Conservation (phyloP, 2,329 filamentous ascomycete species). For the Cyanodermella asteris region DNA sequence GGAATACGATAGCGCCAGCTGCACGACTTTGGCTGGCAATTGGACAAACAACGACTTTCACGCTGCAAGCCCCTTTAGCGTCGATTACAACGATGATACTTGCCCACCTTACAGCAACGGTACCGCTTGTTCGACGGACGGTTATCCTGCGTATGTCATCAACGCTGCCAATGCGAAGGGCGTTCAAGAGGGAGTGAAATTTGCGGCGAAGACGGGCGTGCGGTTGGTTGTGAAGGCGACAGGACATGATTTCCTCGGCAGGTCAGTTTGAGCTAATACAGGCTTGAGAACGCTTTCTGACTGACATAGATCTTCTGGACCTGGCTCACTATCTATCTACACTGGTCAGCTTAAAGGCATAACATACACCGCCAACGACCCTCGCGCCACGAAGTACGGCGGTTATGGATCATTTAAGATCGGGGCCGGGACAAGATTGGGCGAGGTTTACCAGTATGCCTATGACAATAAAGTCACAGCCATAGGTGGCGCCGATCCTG, state of each 20-base stretch:
- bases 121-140: constrained; percentile 12
- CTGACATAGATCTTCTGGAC: constrained; percentile 10
- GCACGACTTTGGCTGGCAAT: too few relatives aligned
- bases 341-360: too few relatives aligned
- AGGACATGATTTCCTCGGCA: constrained; percentile 7
- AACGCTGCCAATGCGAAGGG: constrained; percentile 7
- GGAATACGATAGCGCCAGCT: too few relatives aligned
- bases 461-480: constrained; percentile 11
- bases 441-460: constrained; percentile 13
- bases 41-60: too few relatives aligned
- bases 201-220: constrained; percentile 4
- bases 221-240: constrained; percentile 7
- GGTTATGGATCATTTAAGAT: constrained; percentile 12
- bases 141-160: constrained; percentile 11
- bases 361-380: too few relatives aligned
- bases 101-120: constrained; percentile 11
- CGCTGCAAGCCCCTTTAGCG: too few relatives aligned
- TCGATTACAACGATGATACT: constrained; percentile 7
- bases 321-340: too few relatives aligned
- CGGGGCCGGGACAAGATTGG: constrained; percentile 13
- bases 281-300: not conserved
- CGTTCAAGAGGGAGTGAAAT: constrained; percentile 3
- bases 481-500: constrained; percentile 12
- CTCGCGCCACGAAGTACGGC: too few relatives aligned
- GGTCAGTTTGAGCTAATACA: constrained; percentile 2